These are phyloP conservation scores for Komagataella ulmi DNA, from an alignment of 805 yeast species.

Conservation along the genomic window DNA sequence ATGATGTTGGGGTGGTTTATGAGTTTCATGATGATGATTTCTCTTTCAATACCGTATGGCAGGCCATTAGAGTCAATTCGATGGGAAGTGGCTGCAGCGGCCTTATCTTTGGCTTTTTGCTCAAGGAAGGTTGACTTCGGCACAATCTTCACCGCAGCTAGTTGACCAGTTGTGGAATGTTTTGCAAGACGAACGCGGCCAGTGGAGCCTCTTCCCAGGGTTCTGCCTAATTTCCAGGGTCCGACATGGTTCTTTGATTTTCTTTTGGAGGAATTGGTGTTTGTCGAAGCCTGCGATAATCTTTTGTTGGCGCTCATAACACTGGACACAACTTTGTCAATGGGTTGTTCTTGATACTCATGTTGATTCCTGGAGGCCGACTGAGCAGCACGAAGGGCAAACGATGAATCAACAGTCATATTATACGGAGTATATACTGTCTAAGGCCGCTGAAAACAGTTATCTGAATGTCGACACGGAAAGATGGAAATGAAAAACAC, in stretches of 20 bases:
- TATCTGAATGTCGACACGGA: neutral
- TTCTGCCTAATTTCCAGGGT: slow-evolving; percentile 73
- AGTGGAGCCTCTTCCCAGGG: slow-evolving; percentile 74
- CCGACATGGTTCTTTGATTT: slow-evolving; percentile 39
- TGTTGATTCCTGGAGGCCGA: slow-evolving; percentile 16
- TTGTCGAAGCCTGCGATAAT: slow-evolving; percentile 27
- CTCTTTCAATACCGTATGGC: slow-evolving; percentile 79
- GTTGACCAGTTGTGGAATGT: slow-evolving; percentile 52
- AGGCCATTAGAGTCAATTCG: slow-evolving; percentile 37
- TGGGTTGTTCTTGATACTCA: slow-evolving; percentile 27
- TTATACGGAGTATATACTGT: neutral
- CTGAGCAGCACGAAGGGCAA: neutral
- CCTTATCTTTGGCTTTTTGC: slow-evolving; percentile 5
- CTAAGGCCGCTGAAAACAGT: neutral
- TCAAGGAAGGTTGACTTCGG: slow-evolving; percentile 42
- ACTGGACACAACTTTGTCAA: slow-evolving; percentile 29
- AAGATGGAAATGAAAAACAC: neutral
- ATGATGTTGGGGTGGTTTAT: slow-evolving; percentile 68
- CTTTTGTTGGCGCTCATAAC: slow-evolving; percentile 23
- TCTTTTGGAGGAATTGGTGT: slow-evolving; percentile 19
- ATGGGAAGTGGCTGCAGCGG: slow-evolving; percentile 13
- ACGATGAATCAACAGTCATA: neutral
- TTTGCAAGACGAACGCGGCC: slow-evolving; percentile 71
- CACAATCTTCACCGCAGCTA: slow-evolving; percentile 76
- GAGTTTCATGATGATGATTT: slow-evolving; percentile 74